Conservation (phyloP, 1,284 basidiomycete genomes). For the Lignosus rhinocerotis region DNA sequence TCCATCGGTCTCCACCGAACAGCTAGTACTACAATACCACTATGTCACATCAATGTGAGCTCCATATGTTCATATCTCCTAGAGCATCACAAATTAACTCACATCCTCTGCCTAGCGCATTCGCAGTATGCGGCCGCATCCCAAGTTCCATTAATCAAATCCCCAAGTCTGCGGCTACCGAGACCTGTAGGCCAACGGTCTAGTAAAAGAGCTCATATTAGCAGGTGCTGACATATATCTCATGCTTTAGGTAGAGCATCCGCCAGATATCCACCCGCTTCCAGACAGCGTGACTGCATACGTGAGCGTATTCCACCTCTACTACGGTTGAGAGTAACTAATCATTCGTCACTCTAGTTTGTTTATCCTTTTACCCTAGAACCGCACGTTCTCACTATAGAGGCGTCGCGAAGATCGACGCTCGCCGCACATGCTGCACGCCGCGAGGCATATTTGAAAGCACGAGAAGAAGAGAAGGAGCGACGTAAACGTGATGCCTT, state of each 20-base stretch:
- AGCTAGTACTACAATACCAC: neutral
- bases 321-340: neutral
- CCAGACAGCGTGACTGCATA: slow-evolving; percentile 88
- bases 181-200: slow-evolving; percentile 54
- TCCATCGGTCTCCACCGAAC: no score
- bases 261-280: slow-evolving; percentile 88
- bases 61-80: neutral
- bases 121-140: slow-evolving; percentile 74
- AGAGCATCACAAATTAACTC: neutral
- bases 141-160: slow-evolving; percentile 84
- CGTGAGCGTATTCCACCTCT: slow-evolving; percentile 47
- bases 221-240: neutral
- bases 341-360: slow-evolving; percentile 54
- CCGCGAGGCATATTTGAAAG: slow-evolving; percentile 67
- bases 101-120: slow-evolving; percentile 21
- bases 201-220: neutral
- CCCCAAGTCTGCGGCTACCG: slow-evolving; percentile 86
- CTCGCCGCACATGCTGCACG: slow-evolving; percentile 65
- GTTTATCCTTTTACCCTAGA: slow-evolving; percentile 93
- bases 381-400: slow-evolving; percentile 74
- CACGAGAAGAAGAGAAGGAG: slow-evolving; percentile 78
- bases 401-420: slow-evolving; percentile 67
- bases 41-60: slow-evolving; percentile 8
- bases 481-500: slow-evolving; percentile 75
- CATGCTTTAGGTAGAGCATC: slow-evolving; percentile 67